Conservation (phyloP, 495 filamentous ascomycete genomes). For the Recurvomyces mirabilis region DNA sequence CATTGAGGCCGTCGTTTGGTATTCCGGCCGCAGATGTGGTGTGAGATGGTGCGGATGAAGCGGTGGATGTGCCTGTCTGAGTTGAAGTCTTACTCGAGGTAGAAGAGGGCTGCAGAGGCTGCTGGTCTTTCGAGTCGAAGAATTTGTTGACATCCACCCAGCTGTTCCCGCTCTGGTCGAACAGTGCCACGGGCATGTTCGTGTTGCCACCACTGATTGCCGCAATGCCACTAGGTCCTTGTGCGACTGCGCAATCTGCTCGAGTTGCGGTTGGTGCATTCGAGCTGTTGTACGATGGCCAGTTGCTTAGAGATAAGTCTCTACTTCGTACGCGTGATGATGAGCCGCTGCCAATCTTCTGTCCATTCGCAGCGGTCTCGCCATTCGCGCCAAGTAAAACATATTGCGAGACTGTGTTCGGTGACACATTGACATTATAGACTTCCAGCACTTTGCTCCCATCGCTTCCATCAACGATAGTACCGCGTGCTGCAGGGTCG, state of each 20-base stretch:
- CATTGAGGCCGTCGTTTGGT: slow-evolving; percentile 20
- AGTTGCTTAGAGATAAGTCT: slow-evolving; percentile 44
- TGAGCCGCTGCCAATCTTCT: slow-evolving; percentile 28
- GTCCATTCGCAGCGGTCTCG: slow-evolving; percentile 30
- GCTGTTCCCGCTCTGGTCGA: slow-evolving; percentile 63
- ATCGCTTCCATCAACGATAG: slow-evolving; percentile 57
- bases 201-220: slow-evolving; percentile 67
- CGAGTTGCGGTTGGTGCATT: slow-evolving; percentile 50
- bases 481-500: slow-evolving; percentile 43
- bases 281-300: slow-evolving; percentile 68
- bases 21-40: slow-evolving; percentile 22
- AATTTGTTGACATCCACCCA: slow-evolving; percentile 69
- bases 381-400: slow-evolving; percentile 45
- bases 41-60: slow-evolving; percentile 34
- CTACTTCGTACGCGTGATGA: slow-evolving; percentile 33
- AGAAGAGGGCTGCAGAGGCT: slow-evolving; percentile 24
- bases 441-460: slow-evolving; percentile 73
- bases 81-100: slow-evolving; percentile 32
- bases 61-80: slow-evolving; percentile 28
- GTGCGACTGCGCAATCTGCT: slow-evolving; percentile 51
- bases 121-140: slow-evolving; percentile 41
- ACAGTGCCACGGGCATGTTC: slow-evolving; percentile 59
- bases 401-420: slow-evolving; percentile 63
- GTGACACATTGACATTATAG: slow-evolving; percentile 64
- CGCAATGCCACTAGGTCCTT: slow-evolving; percentile 48